Conservation (phyloP, 1,284 basidiomycete species). For the Pseudozyma hubeiensis region DNA sequence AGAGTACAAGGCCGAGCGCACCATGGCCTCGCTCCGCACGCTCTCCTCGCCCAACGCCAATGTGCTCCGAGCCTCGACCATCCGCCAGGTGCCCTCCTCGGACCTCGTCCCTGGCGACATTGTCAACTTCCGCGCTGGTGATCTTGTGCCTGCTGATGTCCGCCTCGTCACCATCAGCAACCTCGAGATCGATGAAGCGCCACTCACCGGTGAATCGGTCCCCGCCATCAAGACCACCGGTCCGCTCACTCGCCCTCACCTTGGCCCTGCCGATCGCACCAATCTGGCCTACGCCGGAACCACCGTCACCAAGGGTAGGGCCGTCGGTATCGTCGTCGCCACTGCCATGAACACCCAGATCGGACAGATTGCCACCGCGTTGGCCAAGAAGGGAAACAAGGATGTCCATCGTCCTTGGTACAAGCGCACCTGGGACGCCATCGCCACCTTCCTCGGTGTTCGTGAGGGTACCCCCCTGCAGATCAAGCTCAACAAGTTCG, state of each 20-base stretch:
- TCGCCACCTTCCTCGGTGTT: constrained; percentile 69
- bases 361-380: constrained; percentile 61
- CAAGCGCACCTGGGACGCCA: constrained; percentile 53
- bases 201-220: constrained; percentile 62
- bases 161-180: constrained; percentile 58
- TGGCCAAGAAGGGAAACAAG: constrained; percentile 39
- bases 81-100: constrained; percentile 35
- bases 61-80: constrained; percentile 46
- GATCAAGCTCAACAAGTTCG: constrained; percentile 75
- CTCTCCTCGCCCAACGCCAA: constrained; percentile 59
- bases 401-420: constrained; percentile 31
- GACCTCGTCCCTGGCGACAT: constrained; percentile 72
- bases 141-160: constrained; percentile 60
- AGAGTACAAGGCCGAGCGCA: constrained; percentile 63
- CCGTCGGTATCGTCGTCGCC: constrained; percentile 57
- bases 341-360: constrained; percentile 60
- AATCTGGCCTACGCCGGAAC: constrained; percentile 60
- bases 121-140: constrained; percentile 68
- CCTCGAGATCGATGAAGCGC: constrained; percentile 63
- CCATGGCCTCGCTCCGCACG: constrained; percentile 61
- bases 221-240: constrained; percentile 57
- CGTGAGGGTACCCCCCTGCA: constrained; percentile 75
- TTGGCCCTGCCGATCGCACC: constrained; percentile 55
- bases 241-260: constrained; percentile 44
- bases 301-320: constrained; percentile 63